Conservation (phyloP, 2,329 filamentous ascomycete species). For the Rutstroemia sydowiana region DNA sequence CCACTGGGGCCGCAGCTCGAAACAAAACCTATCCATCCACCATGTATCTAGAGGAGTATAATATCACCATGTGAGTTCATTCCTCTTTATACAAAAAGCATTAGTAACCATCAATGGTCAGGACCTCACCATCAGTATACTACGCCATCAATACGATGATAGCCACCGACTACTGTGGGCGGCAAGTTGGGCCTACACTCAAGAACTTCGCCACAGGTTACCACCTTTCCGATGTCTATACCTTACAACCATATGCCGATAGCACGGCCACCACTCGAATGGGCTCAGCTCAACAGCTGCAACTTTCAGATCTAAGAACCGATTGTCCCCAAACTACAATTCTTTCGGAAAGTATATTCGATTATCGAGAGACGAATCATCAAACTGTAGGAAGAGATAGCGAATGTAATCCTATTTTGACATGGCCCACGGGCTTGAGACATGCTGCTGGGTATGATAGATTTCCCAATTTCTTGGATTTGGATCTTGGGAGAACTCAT, state of each 20-base stretch:
- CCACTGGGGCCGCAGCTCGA: slow-evolving; percentile 1
- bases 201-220: slow-evolving; percentile 27
- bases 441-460: slow-evolving; percentile 1
- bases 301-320: slow-evolving; percentile 21
- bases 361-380: slow-evolving; percentile 1
- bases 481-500: background rate
- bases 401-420: slow-evolving; percentile 31
- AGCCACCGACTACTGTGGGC: slow-evolving; percentile 28
- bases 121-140: slow-evolving; percentile 34
- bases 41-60: slow-evolving; percentile 8
- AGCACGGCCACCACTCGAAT: slow-evolving; percentile 12
- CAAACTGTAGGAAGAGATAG: background rate
- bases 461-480: background rate
- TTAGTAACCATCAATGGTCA: slow-evolving; percentile 11
- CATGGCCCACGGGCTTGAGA: slow-evolving; percentile 28
- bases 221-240: slow-evolving; percentile 31
- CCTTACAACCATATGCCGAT: slow-evolving; percentile 23
- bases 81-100: background rate
- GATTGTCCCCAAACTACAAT: slow-evolving; percentile 8
- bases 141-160: slow-evolving; percentile 31
- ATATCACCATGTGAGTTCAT: slow-evolving; percentile 10
- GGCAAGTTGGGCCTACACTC: slow-evolving; percentile 25
- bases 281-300: slow-evolving; percentile 27
- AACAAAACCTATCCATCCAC: slow-evolving; percentile 13
- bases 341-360: background rate